Conservation (phyloP, 768 basidiomycete genomes). For the Dentipellis sp. region DNA sequence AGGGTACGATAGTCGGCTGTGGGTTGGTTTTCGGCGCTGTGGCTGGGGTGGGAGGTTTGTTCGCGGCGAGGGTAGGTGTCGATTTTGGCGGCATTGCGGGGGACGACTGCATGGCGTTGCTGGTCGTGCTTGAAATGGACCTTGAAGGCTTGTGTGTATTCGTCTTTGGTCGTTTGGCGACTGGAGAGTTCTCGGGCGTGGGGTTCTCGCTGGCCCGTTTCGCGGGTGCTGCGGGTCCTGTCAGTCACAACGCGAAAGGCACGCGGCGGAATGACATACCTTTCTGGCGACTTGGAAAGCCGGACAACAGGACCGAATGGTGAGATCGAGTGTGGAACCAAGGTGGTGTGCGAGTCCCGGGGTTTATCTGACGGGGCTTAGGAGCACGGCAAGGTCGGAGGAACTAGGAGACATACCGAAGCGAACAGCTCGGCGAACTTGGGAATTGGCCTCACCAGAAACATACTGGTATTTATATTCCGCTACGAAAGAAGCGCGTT, state of each 20-base stretch:
- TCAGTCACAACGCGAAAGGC: background rate
- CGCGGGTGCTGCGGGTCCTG: slow-evolving; percentile 5
- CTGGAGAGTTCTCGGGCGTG: slow-evolving; percentile 11
- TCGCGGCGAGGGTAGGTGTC: background rate
- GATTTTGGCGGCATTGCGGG: background rate
- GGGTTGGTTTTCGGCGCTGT: background rate
- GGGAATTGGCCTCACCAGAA: slow-evolving; percentile 10
- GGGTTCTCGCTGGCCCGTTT: slow-evolving; percentile 10
- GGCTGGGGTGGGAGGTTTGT: background rate
- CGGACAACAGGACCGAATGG: slow-evolving; percentile 11
- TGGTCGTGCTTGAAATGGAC: slow-evolving; percentile 7
- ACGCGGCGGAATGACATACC: slow-evolving; percentile 3
- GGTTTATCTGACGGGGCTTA: slow-evolving; percentile 4
- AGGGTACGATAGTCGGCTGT: background rate
- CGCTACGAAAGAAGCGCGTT: slow-evolving; percentile 5
- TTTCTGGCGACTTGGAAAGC: slow-evolving; percentile 9
- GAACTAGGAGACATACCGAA: slow-evolving; percentile 6
- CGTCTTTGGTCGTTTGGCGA: slow-evolving; percentile 7
- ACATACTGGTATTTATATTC: slow-evolving; percentile 11
- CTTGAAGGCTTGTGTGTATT: slow-evolving; percentile 8
- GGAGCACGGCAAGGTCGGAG: slow-evolving; percentile 2
- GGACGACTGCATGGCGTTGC: slow-evolving; percentile 1
- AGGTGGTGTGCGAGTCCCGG: slow-evolving; percentile 1
- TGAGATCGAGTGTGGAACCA: slow-evolving; percentile 8
- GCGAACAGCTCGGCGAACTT: slow-evolving; percentile 8